phyloP scores from a whole-genome alignment of 768 basidiomycete species.

The Coprinopsis sp. region DNA sequence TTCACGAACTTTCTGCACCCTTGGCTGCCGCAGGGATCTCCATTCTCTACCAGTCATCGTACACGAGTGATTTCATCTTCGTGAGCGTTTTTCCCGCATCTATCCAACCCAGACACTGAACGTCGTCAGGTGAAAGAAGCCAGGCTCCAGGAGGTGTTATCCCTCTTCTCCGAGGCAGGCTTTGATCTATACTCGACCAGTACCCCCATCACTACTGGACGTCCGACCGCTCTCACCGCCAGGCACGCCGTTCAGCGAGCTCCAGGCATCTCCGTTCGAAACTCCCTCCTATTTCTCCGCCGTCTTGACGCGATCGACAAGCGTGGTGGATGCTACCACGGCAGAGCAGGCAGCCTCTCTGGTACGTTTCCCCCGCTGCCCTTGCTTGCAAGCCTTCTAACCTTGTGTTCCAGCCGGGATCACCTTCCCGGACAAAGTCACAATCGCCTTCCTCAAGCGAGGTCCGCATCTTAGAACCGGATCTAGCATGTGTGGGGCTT shows the following conservation, averaged over 20 bases:
- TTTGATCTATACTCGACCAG: constrained; percentile 60
- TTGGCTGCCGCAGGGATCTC: constrained; percentile 74
- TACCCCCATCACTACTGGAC: constrained; percentile 24
- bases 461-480: constrained; percentile 61
- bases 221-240: constrained; percentile 12
- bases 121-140: constrained; percentile 57
- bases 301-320: background rate
- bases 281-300: constrained; percentile 4
- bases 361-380: no score
- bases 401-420: no score
- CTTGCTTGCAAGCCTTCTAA: no score
- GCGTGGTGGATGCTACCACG: background rate
- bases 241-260: background rate
- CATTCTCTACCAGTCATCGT: constrained; percentile 79
- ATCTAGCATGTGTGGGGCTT: constrained; percentile 73
- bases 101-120: constrained; percentile 6
- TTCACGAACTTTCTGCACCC: constrained; percentile 72
- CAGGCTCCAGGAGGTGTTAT: constrained; percentile 58
- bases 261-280: constrained; percentile 2
- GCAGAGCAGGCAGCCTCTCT: background rate
- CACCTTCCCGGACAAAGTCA: constrained; percentile 32
- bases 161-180: constrained; percentile 54
- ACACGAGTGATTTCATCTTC: constrained; percentile 80
- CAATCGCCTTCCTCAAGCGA: constrained; percentile 53
- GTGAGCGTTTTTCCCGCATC: constrained; percentile 35